These are phyloP conservation scores for Discostella stelligera DNA, from an alignment of 352 stramenopile species.

Conservation along the genomic window DNA sequence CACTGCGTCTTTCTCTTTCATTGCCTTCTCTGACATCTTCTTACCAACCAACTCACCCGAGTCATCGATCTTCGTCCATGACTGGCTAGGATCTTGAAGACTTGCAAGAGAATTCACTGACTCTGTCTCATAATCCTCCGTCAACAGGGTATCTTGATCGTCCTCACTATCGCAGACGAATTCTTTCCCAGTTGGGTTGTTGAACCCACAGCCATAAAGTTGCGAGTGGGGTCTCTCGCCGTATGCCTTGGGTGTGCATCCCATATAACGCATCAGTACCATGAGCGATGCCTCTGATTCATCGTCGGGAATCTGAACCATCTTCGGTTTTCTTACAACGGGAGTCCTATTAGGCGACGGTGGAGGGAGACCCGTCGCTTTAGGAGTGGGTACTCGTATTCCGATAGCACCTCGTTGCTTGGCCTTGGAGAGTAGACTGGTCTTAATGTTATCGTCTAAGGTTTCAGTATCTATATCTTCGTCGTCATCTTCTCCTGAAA, in stretches of 20 bases:
- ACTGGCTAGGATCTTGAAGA: not conserved
- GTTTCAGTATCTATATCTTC: not conserved
- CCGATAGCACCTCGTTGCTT: conserved; percentile 8
- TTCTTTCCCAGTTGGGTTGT: conserved; percentile 18
- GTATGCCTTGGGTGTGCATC: conserved; percentile 37
- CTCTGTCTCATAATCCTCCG: not conserved
- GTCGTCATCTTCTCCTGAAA: not conserved
- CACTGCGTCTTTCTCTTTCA: not conserved
- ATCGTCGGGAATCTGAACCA: conserved; percentile 44
- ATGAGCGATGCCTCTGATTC: conserved; percentile 49
- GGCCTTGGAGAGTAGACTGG: conserved; percentile 15
- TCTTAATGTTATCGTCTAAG: not conserved
- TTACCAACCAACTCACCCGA: not conserved
- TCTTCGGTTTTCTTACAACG: not conserved
- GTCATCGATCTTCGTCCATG: not conserved
- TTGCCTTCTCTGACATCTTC: not conserved
- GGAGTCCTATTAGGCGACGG: not conserved
- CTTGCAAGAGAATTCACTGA: not conserved
- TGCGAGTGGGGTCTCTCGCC: conserved; percentile 7
- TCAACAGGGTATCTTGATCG: conserved; percentile 33
- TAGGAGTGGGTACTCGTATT: not conserved
- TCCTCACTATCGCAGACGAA: conserved; percentile 35
- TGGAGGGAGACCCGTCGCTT: not conserved
- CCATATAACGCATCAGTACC: conserved; percentile 56
- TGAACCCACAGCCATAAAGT: too few relatives aligned